phyloP scores from a whole-genome alignment of 371 early-diverging fungal species.

The Apophysomyces trapeziformis region DNA sequence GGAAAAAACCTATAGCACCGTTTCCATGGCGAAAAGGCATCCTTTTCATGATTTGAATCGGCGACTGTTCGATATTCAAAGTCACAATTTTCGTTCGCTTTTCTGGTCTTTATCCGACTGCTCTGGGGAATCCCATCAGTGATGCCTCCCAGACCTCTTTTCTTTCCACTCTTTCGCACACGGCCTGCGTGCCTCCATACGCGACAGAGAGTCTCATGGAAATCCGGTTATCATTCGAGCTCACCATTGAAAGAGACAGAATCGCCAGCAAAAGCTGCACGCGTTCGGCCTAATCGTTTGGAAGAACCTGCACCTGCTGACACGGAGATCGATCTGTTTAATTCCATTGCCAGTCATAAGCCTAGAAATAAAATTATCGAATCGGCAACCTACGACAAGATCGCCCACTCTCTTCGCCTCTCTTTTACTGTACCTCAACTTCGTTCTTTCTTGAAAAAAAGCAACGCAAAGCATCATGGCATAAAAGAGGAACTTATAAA shows the following conservation, averaged over 20 bases:
- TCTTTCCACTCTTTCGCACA: not conserved
- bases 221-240: not conserved
- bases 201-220: not conserved
- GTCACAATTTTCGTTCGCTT: not conserved
- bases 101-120: not conserved
- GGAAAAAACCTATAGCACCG: too few species aligned
- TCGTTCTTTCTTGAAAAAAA: slow-evolving; percentile 18
- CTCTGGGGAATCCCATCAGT: not conserved
- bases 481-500: slow-evolving; percentile 17
- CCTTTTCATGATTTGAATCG: too few species aligned
- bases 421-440: slow-evolving; percentile 37
- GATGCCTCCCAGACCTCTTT: not conserved
- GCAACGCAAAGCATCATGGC: slow-evolving; percentile 14
- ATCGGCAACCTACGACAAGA: slow-evolving; percentile 2
- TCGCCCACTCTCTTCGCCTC: not conserved
- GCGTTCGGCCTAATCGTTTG: not conserved
- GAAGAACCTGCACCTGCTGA: not conserved
- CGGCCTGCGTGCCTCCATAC: not conserved
- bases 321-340: not conserved
- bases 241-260: not conserved
- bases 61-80: too few species aligned
- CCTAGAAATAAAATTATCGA: not conserved
- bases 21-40: too few species aligned
- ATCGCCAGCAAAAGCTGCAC: not conserved
- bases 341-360: slow-evolving; percentile 1